Base-by-base conservation (phyloP, 805 yeast species). In the Kuraishia capsulata region DNA sequence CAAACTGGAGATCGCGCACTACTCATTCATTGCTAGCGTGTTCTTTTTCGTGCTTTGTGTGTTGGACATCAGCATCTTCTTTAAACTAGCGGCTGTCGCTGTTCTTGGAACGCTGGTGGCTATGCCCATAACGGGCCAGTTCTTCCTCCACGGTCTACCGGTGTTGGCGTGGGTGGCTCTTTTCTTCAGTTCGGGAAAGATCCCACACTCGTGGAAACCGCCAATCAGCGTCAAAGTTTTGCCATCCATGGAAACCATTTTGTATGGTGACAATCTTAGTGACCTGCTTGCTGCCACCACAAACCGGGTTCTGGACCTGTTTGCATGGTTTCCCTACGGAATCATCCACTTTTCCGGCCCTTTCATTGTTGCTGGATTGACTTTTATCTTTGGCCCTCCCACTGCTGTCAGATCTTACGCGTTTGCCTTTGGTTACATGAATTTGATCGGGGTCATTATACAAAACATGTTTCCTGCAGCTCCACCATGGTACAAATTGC, bases 291-390 rank as follows among this genome's bases (percentile, higher is more conserved):
- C 96, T 1, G 74, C 89, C 4, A 67, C 78, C 13, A 78, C 82
- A 14, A 73, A 69, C 43, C 57, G 81, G 2, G 49, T 76, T 5
- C 63, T 85, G 39, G 97, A 89, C 54, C 65, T 89, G n/a, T 49
- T 86, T 36, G 96, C 97, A 3, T 89, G 96, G 96, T 60, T 90
- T 30, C 97, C 98, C 2, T 90, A 90, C 55, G 98, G 98, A 2
- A 55, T 92, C 11, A 67, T 85, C 41, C 98, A 90, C 62, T 90
- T 85, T 52, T 77, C 84, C n/a, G 73, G 86, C 11, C 97, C 98
- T 3, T 87, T 89, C 53, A 75, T 90, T 4, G 84, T 85, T 30
- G 90, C 97, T 0, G 74, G 67, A 2, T 54, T 88, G 37, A 61
- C 86, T 36, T 90, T 87, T 51, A 45, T 92, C 21, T 92, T 87